A percentile compares a stretch with the other conserved stretches of the same genome.
Conservation (phyloP, 371 early-diverging fungal species). For the Choanephora cucurbitarum region DNA sequence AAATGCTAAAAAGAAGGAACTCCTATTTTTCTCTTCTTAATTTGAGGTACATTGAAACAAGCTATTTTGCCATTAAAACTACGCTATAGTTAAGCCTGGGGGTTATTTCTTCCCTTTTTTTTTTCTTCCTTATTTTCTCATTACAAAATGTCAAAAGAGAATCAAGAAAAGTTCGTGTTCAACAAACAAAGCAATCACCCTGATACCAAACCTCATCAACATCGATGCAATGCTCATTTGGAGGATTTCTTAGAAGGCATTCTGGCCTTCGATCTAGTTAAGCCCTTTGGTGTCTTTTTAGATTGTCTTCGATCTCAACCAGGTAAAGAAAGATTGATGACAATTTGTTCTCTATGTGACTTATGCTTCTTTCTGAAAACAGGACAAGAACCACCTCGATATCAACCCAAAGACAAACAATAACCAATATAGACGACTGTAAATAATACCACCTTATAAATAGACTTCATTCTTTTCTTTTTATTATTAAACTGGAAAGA, state of each 20-base stretch:
- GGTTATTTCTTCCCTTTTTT: conserved; percentile 2
- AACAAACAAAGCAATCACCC: conserved; percentile 37
- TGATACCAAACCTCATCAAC: conserved; percentile 23
- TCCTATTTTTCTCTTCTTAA: too few species aligned
- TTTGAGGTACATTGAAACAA: too few species aligned
- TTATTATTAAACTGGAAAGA: too few species aligned
- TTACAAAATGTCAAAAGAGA: conserved; percentile 6
- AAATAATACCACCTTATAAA: conserved; percentile 2
- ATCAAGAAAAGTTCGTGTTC: conserved; percentile 14
- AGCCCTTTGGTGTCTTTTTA: conserved; percentile 43
- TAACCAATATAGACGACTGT: too few species aligned
- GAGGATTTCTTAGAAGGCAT: conserved; percentile 49
- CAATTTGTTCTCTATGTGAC: neutral
- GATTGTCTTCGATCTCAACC: conserved; percentile 37
- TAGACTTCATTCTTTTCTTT: neutral
- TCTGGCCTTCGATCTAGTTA: conserved; percentile 41
- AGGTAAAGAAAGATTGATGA: conserved; percentile 22
- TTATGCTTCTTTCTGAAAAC: neutral
- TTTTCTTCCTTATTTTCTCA: neutral
- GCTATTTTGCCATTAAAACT: too few species aligned
- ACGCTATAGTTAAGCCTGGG: neutral
- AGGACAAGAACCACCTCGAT: conserved; percentile 17
- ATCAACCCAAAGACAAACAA: conserved; percentile 3
- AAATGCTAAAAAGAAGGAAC: too few species aligned
- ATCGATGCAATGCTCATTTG: conserved; percentile 49